Conservation (phyloP, 169 alveolate genomes). For the Babesia divergens region DNA sequence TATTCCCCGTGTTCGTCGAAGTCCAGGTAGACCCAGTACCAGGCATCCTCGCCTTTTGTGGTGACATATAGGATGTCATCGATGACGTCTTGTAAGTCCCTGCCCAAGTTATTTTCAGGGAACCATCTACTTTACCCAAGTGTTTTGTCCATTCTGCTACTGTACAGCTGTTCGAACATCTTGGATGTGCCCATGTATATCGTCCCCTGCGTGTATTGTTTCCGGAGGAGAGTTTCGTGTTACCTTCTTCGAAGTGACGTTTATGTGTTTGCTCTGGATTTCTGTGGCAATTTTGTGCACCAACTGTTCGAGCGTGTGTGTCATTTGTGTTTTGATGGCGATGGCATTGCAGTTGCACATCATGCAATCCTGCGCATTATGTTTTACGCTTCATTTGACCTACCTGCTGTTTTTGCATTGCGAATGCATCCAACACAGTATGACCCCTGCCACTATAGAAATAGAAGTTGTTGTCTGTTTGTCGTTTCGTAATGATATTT, state of each 20-base stretch:
- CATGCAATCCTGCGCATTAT: slow-evolving; percentile 23
- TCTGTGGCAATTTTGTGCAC: background rate
- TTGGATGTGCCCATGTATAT: background rate
- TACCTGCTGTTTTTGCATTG: slow-evolving; percentile 36
- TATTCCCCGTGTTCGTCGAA: no score
- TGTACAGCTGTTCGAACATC: background rate
- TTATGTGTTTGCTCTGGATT: background rate
- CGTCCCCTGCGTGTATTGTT: background rate
- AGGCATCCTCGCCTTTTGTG: background rate
- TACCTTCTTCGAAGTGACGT: slow-evolving; percentile 6
- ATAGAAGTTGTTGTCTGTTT: slow-evolving; percentile 29
- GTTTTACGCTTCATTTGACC: background rate
- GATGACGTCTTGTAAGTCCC: slow-evolving; percentile 6
- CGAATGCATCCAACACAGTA: slow-evolving; percentile 14
- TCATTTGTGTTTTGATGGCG: background rate
- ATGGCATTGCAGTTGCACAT: slow-evolving; percentile 24
- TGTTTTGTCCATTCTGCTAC: background rate
- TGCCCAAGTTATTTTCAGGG: background rate
- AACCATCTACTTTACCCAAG: background rate
- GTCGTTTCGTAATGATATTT: background rate
- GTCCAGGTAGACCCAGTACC: slow-evolving; percentile 10
- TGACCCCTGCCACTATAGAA: slow-evolving; percentile 56
- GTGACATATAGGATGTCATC: slow-evolving; percentile 1
- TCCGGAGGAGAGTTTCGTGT: background rate
- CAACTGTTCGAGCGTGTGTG: slow-evolving; percentile 12